Conservation (phyloP, 192 early-diverging fungal genomes). For the Mortierella hygrophila region DNA sequence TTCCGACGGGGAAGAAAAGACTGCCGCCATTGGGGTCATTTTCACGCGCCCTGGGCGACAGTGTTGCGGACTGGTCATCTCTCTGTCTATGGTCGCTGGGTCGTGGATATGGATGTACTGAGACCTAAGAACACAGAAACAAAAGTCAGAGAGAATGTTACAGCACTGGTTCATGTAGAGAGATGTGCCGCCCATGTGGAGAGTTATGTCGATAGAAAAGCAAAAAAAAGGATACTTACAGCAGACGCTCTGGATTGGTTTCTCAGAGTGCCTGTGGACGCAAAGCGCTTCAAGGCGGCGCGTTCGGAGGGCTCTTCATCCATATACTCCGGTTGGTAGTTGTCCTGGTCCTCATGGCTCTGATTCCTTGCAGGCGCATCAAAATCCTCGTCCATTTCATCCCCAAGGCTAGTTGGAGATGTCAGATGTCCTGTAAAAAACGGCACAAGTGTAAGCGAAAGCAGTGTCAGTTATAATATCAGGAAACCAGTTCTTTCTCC, state of each 20-base stretch:
- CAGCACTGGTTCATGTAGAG: neutral
- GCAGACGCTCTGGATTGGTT: slow-evolving; percentile 7
- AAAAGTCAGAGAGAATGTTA: neutral
- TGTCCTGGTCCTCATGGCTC: neutral
- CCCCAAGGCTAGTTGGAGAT: slow-evolving; percentile 24
- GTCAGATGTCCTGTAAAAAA: slow-evolving; percentile 14
- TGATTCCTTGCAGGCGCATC: slow-evolving; percentile 1
- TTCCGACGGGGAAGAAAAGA: slow-evolving; percentile 35
- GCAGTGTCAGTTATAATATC: neutral
- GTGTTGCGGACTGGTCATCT: slow-evolving; percentile 24
- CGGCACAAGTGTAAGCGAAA: neutral
- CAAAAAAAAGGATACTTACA: slow-evolving; percentile 14
- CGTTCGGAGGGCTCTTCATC: slow-evolving; percentile 34
- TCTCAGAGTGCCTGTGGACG: slow-evolving; percentile 40
- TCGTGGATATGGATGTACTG: slow-evolving; percentile 17
- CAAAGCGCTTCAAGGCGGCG: slow-evolving; percentile 34
- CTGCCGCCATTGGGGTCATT: slow-evolving; percentile 15
- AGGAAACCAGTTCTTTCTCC: neutral
- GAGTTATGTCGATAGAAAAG: neutral
- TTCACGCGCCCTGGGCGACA: slow-evolving; percentile 25
- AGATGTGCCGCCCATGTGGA: neutral
- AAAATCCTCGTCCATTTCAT: slow-evolving; percentile 4
- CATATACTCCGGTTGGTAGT: slow-evolving; percentile 14
- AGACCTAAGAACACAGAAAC: neutral
- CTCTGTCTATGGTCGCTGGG: slow-evolving; percentile 3